These are phyloP conservation scores for Nannochloris sp. DNA, from an alignment of 139 green algal species.

Conservation along the genomic window DNA sequence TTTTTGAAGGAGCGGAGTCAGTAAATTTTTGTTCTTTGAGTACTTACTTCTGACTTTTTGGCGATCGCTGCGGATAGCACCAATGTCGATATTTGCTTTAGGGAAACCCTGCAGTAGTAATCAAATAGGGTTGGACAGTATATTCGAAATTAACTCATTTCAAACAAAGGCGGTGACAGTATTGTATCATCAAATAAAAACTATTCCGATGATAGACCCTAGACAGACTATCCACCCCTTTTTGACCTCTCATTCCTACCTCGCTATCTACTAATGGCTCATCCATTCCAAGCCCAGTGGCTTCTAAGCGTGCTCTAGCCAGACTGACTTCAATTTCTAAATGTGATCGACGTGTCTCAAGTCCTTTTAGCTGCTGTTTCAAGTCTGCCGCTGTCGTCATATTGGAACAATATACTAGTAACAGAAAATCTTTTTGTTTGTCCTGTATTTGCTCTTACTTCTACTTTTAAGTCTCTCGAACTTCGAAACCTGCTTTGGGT, in stretches of 20 bases:
- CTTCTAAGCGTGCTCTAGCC: constrained; percentile 34
- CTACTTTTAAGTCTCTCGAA: too few species aligned
- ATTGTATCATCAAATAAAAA: too few species aligned
- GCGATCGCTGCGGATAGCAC: constrained; percentile 51
- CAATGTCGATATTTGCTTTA: constrained; percentile 66
- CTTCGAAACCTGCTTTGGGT: too few species aligned
- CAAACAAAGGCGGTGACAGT: too few species aligned
- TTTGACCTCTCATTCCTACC: constrained; percentile 22
- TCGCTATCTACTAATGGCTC: constrained; percentile 57
- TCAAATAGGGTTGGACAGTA: not conserved
- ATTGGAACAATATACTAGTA: too few species aligned
- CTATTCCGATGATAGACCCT: too few species aligned
- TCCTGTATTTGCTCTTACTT: too few species aligned
- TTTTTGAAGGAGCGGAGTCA: too few species aligned
- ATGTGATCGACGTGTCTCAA: constrained; percentile 18
- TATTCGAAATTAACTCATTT: not conserved
- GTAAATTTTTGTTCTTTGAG: too few species aligned
- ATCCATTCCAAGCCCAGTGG: constrained; percentile 44
- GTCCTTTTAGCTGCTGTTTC: constrained; percentile 36
- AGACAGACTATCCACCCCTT: too few species aligned
- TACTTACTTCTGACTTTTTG: constrained; percentile 42
- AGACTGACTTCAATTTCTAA: constrained; percentile 50
- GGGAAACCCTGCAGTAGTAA: constrained; percentile 61
- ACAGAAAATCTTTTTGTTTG: too few species aligned
- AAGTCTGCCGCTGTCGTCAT: constrained; percentile 22